phyloP scores from a whole-genome alignment of 306 rosid genomes.

The Styphnolobium japonicum region DNA sequence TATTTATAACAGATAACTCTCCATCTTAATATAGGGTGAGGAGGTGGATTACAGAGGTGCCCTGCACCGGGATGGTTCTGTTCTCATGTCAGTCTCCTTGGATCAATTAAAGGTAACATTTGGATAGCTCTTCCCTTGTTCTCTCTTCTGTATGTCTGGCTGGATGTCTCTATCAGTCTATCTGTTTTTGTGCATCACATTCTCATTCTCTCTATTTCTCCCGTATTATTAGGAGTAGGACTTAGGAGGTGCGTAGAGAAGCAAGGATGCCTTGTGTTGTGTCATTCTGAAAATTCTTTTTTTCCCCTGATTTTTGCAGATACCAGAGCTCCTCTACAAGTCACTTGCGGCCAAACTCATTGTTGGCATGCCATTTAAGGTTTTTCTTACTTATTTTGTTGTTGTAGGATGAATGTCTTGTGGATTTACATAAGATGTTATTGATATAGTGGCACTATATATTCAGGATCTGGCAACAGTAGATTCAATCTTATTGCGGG shows the following conservation, averaged over 20 bases:
- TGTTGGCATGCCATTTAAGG: conserved; percentile 99
- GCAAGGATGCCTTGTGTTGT: neutral
- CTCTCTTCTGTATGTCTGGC: neutral
- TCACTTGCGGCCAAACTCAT: conserved; percentile 86
- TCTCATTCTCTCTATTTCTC: neutral
- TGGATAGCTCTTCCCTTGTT: conserved; percentile 11
- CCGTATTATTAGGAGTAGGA: neutral
- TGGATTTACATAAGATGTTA: conserved; percentile 23
- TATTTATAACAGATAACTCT: conserved; percentile 8
- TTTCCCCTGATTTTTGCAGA: conserved; percentile 44
- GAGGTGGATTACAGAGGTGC: conserved; percentile 95
- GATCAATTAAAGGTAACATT: conserved; percentile 79
- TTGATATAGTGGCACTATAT: conserved; percentile 22
- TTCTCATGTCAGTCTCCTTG: conserved; percentile 86
- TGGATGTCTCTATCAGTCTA: neutral
- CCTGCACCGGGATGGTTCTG: conserved; percentile 96
- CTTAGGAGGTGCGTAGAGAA: neutral
- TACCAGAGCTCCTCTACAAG: conserved; percentile 85
- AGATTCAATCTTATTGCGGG: conserved; percentile 86
- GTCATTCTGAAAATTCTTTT: neutral
- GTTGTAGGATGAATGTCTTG: conserved; percentile 24
- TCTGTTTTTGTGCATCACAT: neutral
- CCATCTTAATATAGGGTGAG: conserved; percentile 64
- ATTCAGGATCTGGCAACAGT: conserved; percentile 96
- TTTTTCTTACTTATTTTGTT: conserved; percentile 25